phyloP scores from a whole-genome alignment of 768 basidiomycete species.

The Sutorius australiensis region DNA sequence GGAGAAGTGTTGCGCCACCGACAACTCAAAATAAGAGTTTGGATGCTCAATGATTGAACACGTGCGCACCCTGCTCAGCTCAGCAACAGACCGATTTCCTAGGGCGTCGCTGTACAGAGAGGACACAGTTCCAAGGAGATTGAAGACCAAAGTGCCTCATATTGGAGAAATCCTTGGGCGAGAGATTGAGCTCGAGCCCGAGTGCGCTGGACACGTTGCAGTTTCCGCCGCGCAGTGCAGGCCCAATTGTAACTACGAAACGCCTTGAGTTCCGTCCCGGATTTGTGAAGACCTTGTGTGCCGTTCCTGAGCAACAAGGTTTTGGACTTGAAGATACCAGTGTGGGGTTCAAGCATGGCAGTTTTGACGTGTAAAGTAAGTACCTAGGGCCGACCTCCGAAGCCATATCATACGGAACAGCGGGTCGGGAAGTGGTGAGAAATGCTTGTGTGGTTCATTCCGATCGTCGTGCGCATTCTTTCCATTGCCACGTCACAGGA shows the following conservation, averaged over 20 bases:
- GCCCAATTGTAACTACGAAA: not conserved
- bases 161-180: too few species aligned
- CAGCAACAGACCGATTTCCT: not conserved
- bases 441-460: not conserved
- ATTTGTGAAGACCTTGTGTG: not conserved
- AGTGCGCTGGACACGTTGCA: not conserved
- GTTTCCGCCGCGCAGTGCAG: not conserved
- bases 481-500: constrained; percentile 13
- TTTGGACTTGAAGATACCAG: not conserved
- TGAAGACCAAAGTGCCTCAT: too few species aligned
- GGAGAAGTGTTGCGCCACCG: not conserved
- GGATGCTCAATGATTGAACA: not conserved
- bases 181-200: not conserved
- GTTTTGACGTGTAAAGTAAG: not conserved
- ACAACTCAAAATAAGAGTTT: not conserved
- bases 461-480: not conserved
- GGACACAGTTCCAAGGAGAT: not conserved
- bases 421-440: not conserved
- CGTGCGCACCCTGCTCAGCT: not conserved
- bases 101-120: not conserved
- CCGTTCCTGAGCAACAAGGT: not conserved
- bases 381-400: constrained; percentile 10
- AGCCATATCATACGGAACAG: not conserved
- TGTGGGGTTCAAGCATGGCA: constrained; percentile 5
- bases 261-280: not conserved